Percentiles rank a stretch among this genome's conserved stretches.
phyloP scores from a whole-genome alignment of 306 rosid genomes.

The Dalbergia cochinchinensis region DNA sequence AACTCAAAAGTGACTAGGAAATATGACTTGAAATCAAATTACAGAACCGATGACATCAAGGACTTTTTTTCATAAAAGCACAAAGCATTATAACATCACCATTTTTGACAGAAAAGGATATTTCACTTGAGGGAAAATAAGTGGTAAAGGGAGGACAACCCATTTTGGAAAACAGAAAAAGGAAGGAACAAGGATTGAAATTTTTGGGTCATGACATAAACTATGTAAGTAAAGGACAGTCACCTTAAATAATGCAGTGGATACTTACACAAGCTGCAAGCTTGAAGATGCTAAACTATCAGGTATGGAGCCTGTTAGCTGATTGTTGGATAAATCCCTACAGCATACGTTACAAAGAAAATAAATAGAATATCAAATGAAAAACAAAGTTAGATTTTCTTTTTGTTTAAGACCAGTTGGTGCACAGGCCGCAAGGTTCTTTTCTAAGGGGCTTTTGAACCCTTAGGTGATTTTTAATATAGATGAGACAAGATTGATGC shows the following conservation, averaged over 20 bases:
- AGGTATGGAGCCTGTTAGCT: constrained; percentile 79
- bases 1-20: background rate
- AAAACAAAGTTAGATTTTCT: constrained; percentile 11
- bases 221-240: constrained; percentile 1
- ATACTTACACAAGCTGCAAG: constrained; percentile 88
- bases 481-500: constrained; percentile 14
- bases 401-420: background rate
- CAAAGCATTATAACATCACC: constrained; percentile 26
- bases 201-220: constrained; percentile 11
- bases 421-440: background rate
- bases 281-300: constrained; percentile 73
- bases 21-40: constrained; percentile 18
- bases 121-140: constrained; percentile 18
- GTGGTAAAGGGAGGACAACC: constrained; percentile 13
- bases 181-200: constrained; percentile 5
- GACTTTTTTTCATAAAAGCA: constrained; percentile 3
- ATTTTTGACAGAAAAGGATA: constrained; percentile 3
- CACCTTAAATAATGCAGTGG: constrained; percentile 14
- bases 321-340: constrained; percentile 94
- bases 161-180: constrained; percentile 1
- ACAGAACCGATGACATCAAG: constrained; percentile 23
- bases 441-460: background rate
- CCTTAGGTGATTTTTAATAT: constrained; percentile 6
- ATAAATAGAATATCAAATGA: constrained; percentile 29
- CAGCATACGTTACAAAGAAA: constrained; percentile 30